Base-by-base conservation (phyloP, 371 early-diverging fungal species). In the Mycotypha africana region DNA sequence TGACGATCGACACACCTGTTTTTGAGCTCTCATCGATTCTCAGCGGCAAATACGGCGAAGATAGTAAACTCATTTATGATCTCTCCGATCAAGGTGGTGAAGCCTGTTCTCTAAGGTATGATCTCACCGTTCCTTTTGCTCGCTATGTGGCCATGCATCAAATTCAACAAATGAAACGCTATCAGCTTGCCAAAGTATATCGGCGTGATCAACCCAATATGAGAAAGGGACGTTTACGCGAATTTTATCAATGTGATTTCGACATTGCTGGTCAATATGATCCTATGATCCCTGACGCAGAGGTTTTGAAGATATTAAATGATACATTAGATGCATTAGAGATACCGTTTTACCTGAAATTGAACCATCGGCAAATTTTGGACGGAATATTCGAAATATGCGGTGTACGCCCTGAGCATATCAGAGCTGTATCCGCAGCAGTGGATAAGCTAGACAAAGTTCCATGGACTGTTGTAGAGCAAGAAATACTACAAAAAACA, bases 171-270 rank as follows among this genome's bases (percentile, higher is more conserved):
- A 88, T 99, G 52, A 98, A 98, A 68, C 83, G 99, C 30, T 99
- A 97, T 73, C 99, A 99, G 46, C 94, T 99, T 43, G 99, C 97
- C 58, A 99, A 98, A 70, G 99, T 99, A 21, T 99, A 97, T 74
- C 83, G 99, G 42, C 82, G 99, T 33, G 99, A 99, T 71, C 95
- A 99, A 62, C 99, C 99, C 23, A 90, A 96, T n/a, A 88, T 99
- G 86, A 92, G 89, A 51, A 95, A 94, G 63, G 99, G 99, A 2
- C 84, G 99, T 28, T 86, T 97, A 84, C 77, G 99, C 51, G 99
- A 99, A 69, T 99, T 99, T 57, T 90, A 81, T 72, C 99, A 99
- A 72, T 98, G 99, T 57, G 88, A 99, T 80, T 99, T 95, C 55
- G 99, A 99, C 65, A 91, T 99, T 74, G 98, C 98, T 9, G 99